Percentiles rank a stretch among this genome's conserved stretches.
Conservation (phyloP, 768 basidiomycete genomes). For the Pleurotus sapidus region DNA sequence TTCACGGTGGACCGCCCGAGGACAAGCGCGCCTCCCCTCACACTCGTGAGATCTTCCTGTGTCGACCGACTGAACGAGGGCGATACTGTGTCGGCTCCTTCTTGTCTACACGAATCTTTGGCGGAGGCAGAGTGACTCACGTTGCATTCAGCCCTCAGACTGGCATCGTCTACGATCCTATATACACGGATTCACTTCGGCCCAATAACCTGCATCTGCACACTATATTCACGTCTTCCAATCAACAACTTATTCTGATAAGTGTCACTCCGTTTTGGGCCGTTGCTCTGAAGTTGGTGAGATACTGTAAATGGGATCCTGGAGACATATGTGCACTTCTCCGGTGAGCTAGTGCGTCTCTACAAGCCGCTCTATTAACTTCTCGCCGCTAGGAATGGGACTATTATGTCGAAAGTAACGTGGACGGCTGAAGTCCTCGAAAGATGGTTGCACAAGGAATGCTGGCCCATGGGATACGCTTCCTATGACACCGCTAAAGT, state of each 20-base stretch:
- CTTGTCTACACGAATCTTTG: slow-evolving; percentile 15
- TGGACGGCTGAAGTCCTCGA: slow-evolving; percentile 59
- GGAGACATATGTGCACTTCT: slow-evolving; percentile 66
- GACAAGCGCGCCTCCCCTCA: too few species aligned
- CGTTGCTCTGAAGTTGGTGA: slow-evolving; percentile 68
- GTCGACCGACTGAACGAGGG: background rate
- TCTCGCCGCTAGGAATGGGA: slow-evolving; percentile 41
- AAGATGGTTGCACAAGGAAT: slow-evolving; percentile 52
- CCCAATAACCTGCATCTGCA: slow-evolving; percentile 49
- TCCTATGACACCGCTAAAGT: slow-evolving; percentile 42
- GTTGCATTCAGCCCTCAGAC: slow-evolving; percentile 10
- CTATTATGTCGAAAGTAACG: slow-evolving; percentile 42
- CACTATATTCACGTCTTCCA: slow-evolving; percentile 55
- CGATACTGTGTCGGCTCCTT: slow-evolving; percentile 4
- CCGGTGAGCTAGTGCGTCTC: slow-evolving; percentile 36
- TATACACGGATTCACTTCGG: slow-evolving; percentile 50
- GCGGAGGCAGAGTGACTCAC: slow-evolving; percentile 12
- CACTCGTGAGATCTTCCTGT: background rate
- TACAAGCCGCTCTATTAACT: background rate
- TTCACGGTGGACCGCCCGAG: background rate
- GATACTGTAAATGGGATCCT: slow-evolving; percentile 62
- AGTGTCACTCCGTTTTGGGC: slow-evolving; percentile 73
- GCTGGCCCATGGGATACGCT: slow-evolving; percentile 64
- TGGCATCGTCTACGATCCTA: slow-evolving; percentile 49
- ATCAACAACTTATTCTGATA: slow-evolving; percentile 47